Conservation (phyloP, 2,329 filamentous ascomycete genomes). For the Cladosporium sp. region DNA sequence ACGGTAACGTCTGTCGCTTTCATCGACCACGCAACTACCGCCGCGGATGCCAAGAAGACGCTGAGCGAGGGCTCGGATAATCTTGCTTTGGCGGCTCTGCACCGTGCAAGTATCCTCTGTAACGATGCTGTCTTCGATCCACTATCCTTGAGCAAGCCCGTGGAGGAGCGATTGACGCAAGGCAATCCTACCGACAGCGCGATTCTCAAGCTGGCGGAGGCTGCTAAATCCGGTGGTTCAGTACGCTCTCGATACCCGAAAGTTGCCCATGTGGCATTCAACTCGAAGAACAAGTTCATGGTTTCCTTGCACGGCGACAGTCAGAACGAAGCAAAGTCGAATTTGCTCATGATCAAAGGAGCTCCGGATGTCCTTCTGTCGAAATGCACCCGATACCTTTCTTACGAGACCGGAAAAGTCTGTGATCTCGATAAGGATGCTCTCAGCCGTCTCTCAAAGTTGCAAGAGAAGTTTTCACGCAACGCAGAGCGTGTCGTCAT, state of each 20-base stretch:
- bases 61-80: background rate
- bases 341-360: conserved; percentile 25
- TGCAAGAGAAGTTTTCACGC: conserved; percentile 40
- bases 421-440: conserved; percentile 34
- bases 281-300: conserved; percentile 51
- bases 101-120: conserved; percentile 35
- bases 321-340: conserved; percentile 15
- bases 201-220: conserved; percentile 39
- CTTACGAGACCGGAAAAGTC: conserved; percentile 22
- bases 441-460: conserved; percentile 31
- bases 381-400: conserved; percentile 15
- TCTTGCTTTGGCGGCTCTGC: conserved; percentile 20
- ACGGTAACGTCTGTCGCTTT: conserved; percentile 38
- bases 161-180: conserved; percentile 34
- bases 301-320: conserved; percentile 32
- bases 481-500: conserved; percentile 45
- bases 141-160: conserved; percentile 32
- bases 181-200: conserved; percentile 45
- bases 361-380: conserved; percentile 25
- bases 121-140: conserved; percentile 44
- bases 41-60: conserved; percentile 25
- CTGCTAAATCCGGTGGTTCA: conserved; percentile 2
- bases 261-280: conserved; percentile 45
- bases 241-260: conserved; percentile 19
- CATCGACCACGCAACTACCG: conserved; percentile 31